Evolutionary conservation across 2,329 filamentous ascomycete genomes (phyloP).

Genomic region (Stachybotrys chartarum): DNA sequence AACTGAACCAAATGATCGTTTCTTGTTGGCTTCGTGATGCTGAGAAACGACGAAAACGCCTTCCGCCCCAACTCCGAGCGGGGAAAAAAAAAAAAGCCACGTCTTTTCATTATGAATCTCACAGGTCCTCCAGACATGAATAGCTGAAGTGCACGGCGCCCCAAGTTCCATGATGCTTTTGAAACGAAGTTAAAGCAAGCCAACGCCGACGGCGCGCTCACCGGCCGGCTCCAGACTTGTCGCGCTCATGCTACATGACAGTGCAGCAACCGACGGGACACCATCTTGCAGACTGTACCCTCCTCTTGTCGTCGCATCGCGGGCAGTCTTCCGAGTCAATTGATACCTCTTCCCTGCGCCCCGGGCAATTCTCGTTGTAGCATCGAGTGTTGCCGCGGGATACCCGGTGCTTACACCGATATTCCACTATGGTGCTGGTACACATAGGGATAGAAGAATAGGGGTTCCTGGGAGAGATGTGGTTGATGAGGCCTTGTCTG

Average conservation of each 20-base stretch:
- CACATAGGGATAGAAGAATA: constrained; percentile 18
- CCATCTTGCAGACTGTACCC: constrained; percentile 26
- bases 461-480: neutral
- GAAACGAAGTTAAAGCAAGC: no score
- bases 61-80: no score
- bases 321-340: constrained; percentile 23
- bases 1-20: no score
- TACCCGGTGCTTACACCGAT: constrained; percentile 28
- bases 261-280: constrained; percentile 26
- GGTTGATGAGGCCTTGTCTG: neutral
- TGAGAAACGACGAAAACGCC: no score
- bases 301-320: constrained; percentile 23
- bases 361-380: constrained; percentile 22
- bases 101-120: no score
- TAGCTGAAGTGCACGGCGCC: no score
- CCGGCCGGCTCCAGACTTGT: neutral
- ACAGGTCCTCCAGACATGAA: no score
- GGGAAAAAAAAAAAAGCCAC: no score
- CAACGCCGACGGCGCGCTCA: no score
- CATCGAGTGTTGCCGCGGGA: constrained; percentile 27
- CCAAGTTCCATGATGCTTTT: no score
- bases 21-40: no score
- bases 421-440: constrained; percentile 22
- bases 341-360: constrained; percentile 20
- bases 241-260: constrained; percentile 12